Percentiles rank a stretch among this genome's conserved stretches.
Conservation (phyloP, 2,329 filamentous ascomycete genomes). For the Pezicula radicicola region DNA sequence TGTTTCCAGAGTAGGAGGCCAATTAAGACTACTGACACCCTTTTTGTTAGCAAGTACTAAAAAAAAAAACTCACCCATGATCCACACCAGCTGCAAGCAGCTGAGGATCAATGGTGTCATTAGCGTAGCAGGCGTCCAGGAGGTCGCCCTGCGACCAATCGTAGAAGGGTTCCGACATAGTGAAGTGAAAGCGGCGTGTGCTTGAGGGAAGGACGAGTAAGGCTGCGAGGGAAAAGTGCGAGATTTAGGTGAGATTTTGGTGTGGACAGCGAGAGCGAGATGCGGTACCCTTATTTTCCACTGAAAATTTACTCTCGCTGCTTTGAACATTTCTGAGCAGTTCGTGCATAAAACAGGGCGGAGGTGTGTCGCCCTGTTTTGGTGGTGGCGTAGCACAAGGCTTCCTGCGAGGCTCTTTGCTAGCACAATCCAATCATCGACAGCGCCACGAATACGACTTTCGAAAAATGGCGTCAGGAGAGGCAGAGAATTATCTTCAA, state of each 20-base stretch:
- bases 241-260: background rate
- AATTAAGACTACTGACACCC: constrained; percentile 13
- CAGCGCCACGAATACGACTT: too few relatives aligned
- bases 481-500: too few relatives aligned
- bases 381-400: too few relatives aligned
- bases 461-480: too few relatives aligned
- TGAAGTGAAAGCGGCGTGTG: constrained; percentile 12
- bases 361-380: too few relatives aligned
- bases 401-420: too few relatives aligned
- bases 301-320: too few relatives aligned
- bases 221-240: background rate
- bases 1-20: too few relatives aligned
- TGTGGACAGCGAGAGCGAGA: background rate
- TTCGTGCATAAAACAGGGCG: too few relatives aligned
- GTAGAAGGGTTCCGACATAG: constrained; percentile 12
- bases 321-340: too few relatives aligned
- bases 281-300: too few relatives aligned
- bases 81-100: constrained; percentile 4
- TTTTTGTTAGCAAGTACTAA: constrained; percentile 21
- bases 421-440: too few relatives aligned
- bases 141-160: constrained; percentile 12
- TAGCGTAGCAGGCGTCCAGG: constrained; percentile 14
- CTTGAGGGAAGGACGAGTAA: background rate
- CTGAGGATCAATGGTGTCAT: background rate
- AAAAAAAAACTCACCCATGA: constrained; percentile 20